Evolutionary conservation across 2,329 filamentous ascomycete species (phyloP).

Genomic region (Penicillium sp.): DNA sequence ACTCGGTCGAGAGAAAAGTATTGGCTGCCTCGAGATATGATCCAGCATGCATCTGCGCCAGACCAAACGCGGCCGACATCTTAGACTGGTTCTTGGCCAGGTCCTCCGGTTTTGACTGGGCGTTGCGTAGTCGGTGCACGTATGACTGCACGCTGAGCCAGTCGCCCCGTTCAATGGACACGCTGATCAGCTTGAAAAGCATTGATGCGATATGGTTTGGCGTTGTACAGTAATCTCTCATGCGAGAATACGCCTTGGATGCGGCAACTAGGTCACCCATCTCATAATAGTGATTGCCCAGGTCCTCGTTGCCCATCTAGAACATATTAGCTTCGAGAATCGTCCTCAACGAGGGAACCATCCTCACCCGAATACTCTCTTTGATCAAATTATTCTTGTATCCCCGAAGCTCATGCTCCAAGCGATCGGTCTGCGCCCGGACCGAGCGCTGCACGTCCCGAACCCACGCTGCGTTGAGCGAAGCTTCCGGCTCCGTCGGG

Average conservation of each 20-base stretch:
- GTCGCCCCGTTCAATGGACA: constrained; percentile 72
- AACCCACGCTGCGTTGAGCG: constrained; percentile 71
- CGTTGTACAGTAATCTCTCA: constrained; percentile 87
- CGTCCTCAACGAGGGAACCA: neutral
- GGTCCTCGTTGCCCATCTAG: constrained; percentile 91
- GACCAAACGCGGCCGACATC: constrained; percentile 59
- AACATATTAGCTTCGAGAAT: neutral
- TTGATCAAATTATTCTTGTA: constrained; percentile 98
- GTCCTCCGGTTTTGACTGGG: constrained; percentile 57
- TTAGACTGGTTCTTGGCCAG: constrained; percentile 61
- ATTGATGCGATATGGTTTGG: constrained; percentile 81
- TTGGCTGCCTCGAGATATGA: constrained; percentile 66
- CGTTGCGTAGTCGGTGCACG: constrained; percentile 55
- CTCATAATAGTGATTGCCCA: constrained; percentile 77
- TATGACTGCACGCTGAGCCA: constrained; percentile 68
- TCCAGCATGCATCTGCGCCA: constrained; percentile 57
- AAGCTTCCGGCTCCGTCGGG: constrained; percentile 66
- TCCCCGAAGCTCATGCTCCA: constrained; percentile 80
- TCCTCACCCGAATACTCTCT: constrained; percentile 81
- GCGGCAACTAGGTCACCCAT: constrained; percentile 72
- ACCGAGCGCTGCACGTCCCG: constrained; percentile 64
- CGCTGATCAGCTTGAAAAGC: constrained; percentile 71
- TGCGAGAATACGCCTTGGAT: constrained; percentile 73
- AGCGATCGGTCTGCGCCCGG: constrained; percentile 65
- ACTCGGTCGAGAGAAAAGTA: constrained; percentile 65